Conservation (phyloP, 2,329 filamentous ascomycete genomes). For the Lizonia empirigonia region DNA sequence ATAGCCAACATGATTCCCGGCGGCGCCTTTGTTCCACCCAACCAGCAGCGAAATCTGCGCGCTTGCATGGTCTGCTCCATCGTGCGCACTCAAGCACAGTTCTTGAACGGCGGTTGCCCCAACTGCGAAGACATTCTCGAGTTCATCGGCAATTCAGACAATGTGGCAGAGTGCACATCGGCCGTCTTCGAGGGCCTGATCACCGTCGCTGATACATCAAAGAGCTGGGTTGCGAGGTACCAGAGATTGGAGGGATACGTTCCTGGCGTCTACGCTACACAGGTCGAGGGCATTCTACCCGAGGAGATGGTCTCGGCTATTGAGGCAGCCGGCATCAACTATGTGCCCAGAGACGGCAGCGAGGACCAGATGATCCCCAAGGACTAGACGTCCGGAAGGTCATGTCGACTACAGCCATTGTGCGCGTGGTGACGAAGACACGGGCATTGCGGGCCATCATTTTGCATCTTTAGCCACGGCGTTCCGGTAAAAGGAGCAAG, state of each 20-base stretch:
- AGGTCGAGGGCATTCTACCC: slow-evolving; percentile 80
- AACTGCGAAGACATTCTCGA: slow-evolving; percentile 95
- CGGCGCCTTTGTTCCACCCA: slow-evolving; percentile 71
- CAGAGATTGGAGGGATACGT: slow-evolving; percentile 89
- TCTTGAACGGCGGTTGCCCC: slow-evolving; percentile 85
- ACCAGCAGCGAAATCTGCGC: slow-evolving; percentile 83
- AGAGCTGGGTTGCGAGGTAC: slow-evolving; percentile 96
- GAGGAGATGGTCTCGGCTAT: slow-evolving; percentile 62
- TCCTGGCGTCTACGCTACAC: slow-evolving; percentile 88
- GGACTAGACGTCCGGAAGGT: slow-evolving; percentile 19
- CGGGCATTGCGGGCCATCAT: background rate
- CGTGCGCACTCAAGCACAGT: slow-evolving; percentile 82
- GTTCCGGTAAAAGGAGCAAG: slow-evolving; percentile 25
- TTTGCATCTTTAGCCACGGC: slow-evolving; percentile 35
- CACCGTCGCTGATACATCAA: slow-evolving; percentile 77
- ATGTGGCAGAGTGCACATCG: slow-evolving; percentile 90
- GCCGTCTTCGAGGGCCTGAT: slow-evolving; percentile 95
- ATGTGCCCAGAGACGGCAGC: slow-evolving; percentile 57
- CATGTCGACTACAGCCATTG: background rate
- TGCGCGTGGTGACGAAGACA: background rate
- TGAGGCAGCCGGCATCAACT: slow-evolving; percentile 65
- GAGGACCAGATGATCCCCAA: slow-evolving; percentile 46
- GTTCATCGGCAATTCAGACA: slow-evolving; percentile 77
- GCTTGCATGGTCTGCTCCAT: slow-evolving; percentile 99
- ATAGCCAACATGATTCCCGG: slow-evolving; percentile 42